Base-by-base conservation (phyloP, 1,139 yeast species). In the Pichia sp. region DNA sequence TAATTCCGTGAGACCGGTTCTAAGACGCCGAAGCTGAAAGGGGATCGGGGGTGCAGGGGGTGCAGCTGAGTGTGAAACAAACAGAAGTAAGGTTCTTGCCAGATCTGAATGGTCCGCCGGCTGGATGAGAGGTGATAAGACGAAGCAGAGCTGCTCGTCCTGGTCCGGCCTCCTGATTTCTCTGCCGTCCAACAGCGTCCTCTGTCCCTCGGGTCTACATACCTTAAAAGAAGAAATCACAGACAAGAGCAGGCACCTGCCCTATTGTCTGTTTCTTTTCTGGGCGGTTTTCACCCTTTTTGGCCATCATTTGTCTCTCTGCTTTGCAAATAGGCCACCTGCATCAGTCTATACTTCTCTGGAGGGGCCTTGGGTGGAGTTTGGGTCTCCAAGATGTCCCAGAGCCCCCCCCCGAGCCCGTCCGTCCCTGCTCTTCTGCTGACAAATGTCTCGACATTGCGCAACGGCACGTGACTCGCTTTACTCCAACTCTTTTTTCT, bases 361-460 rank as follows among this genome's bases (percentile, higher is more conserved):
- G 24, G 24, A 20, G 24, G 24, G 24, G 24, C 3, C 24, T 20
- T 2, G 3, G 24, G 24, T 20, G 24, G 3, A 20, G 24, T 20
- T 20, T 20, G 24, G 24, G 24, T 20, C 24, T 20, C 24, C 24
- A 20, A 31, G 34, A 9, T 8, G 34, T 31, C 38, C n/a, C 12
- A 34, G n/a, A 34, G 38, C 45, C 45, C 45, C 29, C 45, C 29
- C 29, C n/a, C 9, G 42, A 45, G 42, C 48, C 48, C 48, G 29
- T 27, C 33, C 33, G 14, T 29, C 12, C 48, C 38, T 12, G 38
- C 38, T 34, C 38, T 34, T 24, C n/a, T 46, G 36, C 36, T 46
- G 33, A 46, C 49, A 31, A 31, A 30, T 46, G 12, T 20, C 38
- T n/a, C 24, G 10, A 3, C 40, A 31, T 31, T 46, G 36, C 49